A percentile compares a stretch with the other conserved stretches of the same genome.
These are phyloP conservation scores for baker's yeast (Saccharomyces cerevisiae) DNA, from an alignment of 805 yeast species.

Conservation along the genomic window DNA sequence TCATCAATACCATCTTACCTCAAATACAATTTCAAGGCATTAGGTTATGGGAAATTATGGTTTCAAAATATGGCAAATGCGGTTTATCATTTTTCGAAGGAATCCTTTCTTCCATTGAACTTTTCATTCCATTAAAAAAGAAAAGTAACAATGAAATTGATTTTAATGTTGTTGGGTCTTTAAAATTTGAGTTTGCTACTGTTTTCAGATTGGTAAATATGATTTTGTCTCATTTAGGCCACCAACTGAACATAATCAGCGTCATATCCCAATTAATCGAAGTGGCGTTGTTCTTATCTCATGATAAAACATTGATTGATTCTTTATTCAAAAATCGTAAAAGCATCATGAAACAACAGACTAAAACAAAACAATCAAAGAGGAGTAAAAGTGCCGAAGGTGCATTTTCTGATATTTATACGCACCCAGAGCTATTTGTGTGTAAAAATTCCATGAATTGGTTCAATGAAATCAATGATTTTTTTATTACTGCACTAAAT, in stretches of 20 bases:
- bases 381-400: constrained; percentile 37
- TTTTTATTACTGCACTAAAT: constrained; percentile 42
- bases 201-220: constrained; percentile 17
- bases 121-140: constrained; percentile 43
- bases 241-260: constrained; percentile 41
- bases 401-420: constrained; percentile 59
- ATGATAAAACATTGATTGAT: constrained; percentile 29
- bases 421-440: constrained; percentile 53
- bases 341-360: constrained; percentile 5
- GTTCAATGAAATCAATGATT: constrained; percentile 26
- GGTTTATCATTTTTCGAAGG: constrained; percentile 41
- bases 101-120: constrained; percentile 49
- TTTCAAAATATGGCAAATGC: constrained; percentile 26
- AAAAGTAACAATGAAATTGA: constrained; percentile 33
- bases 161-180: constrained; percentile 29
- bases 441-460: constrained; percentile 35
- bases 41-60: constrained; percentile 30
- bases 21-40: constrained; percentile 41
- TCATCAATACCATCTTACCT: constrained; percentile 37
- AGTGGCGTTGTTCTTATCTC: constrained; percentile 38
- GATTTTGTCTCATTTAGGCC: constrained; percentile 27
- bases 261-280: constrained; percentile 51
- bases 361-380: constrained; percentile 28
- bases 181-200: constrained; percentile 17
- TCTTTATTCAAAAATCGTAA: constrained; percentile 13